A percentile compares a stretch with the other conserved stretches of the same genome.
Conservation (phyloP, 2,329 filamentous ascomycete species). For the Dryadomyces sulphureus region DNA sequence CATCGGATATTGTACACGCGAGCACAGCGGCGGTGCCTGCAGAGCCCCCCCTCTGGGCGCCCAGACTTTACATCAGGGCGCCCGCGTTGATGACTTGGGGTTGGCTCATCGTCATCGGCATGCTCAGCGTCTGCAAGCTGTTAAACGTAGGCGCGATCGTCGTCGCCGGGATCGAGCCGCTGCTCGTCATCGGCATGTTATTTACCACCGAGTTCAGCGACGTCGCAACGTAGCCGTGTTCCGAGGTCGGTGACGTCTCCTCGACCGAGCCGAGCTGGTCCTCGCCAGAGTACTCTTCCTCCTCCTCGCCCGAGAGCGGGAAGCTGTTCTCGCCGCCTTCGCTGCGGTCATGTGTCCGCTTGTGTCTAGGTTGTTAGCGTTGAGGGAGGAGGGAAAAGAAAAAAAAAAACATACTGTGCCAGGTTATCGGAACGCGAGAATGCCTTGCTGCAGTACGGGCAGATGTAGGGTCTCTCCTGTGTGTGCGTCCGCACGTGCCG, state of each 20-base stretch:
- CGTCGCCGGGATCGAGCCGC: constrained; percentile 12
- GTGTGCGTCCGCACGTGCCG: constrained; percentile 99
- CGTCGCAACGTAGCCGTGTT: constrained; percentile 43
- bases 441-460: constrained; percentile 94
- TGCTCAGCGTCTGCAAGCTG: constrained; percentile 45
- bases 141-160: constrained; percentile 30
- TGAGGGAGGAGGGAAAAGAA: constrained; percentile 19
- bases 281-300: constrained; percentile 70
- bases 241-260: constrained; percentile 61
- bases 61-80: constrained; percentile 23
- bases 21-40: background rate
- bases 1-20: background rate
- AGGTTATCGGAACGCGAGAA: constrained; percentile 98
- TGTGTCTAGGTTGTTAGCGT: constrained; percentile 54
- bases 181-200: constrained; percentile 13
- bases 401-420: constrained; percentile 62
- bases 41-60: background rate
- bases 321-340: constrained; percentile 44
- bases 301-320: constrained; percentile 64
- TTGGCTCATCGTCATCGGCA: constrained; percentile 49
- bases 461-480: constrained; percentile 96
- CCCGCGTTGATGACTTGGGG: constrained; percentile 25
- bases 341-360: constrained; percentile 54
- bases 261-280: constrained; percentile 71
- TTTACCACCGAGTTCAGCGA: constrained; percentile 33